phyloP scores from a whole-genome alignment of 176 grass and related monocot genomes.

The Ananas comosus region DNA sequence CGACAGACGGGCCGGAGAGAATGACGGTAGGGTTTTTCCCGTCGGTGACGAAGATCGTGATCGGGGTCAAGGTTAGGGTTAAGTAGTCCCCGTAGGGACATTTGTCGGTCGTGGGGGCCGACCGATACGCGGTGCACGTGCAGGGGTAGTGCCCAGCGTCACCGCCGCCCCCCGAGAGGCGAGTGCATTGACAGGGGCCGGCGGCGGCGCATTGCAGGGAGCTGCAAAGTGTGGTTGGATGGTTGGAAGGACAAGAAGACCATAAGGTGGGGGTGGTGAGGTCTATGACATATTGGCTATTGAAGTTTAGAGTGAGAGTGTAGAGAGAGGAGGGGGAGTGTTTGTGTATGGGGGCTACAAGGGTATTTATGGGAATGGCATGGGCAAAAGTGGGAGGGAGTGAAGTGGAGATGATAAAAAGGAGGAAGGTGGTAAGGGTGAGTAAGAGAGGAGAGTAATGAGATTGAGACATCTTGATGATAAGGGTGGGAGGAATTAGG shows the following conservation, averaged over 20 bases:
- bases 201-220: conserved; percentile 5
- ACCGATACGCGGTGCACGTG: conserved; percentile 20
- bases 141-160: too few relatives aligned
- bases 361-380: background rate
- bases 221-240: conserved; percentile 11
- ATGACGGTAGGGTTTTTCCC: too few relatives aligned
- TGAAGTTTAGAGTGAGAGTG: conserved; percentile 12
- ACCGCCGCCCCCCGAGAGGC: background rate
- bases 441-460: background rate
- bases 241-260: background rate
- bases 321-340: conserved; percentile 20
- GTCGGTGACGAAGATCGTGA: too few relatives aligned
- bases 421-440: background rate
- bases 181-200: background rate
- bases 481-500: too few relatives aligned
- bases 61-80: background rate
- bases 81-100: conserved; percentile 26
- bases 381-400: background rate
- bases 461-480: conserved; percentile 1
- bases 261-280: conserved; percentile 11
- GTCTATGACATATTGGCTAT: conserved; percentile 13
- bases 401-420: background rate
- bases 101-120: conserved; percentile 24
- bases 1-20: background rate
- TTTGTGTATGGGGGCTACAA: conserved; percentile 32